Evolutionary conservation across 164 flowering plant species (phyloP).

Genomic region (Cinnamomum micranthum): DNA sequence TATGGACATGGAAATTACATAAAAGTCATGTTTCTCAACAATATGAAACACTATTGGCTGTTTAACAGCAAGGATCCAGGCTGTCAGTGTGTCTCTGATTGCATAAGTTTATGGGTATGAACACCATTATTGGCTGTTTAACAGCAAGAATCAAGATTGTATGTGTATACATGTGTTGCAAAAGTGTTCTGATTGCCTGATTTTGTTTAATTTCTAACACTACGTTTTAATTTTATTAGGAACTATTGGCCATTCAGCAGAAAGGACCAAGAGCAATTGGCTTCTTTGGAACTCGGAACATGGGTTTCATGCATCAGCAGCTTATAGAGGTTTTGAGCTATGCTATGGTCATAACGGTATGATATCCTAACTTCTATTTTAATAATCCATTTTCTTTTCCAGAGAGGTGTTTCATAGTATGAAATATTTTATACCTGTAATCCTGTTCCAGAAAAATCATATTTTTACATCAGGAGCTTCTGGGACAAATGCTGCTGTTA

Average conservation of each 20-base stretch:
- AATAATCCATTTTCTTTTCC: not conserved
- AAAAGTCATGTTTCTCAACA: no score
- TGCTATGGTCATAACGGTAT: slow-evolving; percentile 97
- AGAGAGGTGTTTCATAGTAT: not conserved
- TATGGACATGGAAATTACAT: no score
- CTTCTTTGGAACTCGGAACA: slow-evolving; percentile 95
- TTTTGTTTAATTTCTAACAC: not conserved
- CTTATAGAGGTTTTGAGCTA: slow-evolving; percentile 98
- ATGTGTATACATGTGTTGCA: not conserved
- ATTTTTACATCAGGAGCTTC: slow-evolving; percentile 98
- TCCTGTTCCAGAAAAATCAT: slow-evolving; percentile 74
- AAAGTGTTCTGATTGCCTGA: not conserved
- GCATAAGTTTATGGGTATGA: not conserved
- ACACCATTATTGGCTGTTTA: not conserved
- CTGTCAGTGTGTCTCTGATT: not conserved
- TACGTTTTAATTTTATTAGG: slow-evolving; percentile 37
- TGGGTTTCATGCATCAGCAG: slow-evolving; percentile 98
- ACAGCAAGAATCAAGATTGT: not conserved
- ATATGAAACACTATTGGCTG: not conserved
- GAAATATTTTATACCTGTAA: not conserved
- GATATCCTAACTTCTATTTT: slow-evolving; percentile 17
- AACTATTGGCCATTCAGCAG: slow-evolving; percentile 92
- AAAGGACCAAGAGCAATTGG: slow-evolving; percentile 97
- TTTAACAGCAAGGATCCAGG: not conserved
- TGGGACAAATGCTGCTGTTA: slow-evolving; percentile 98